phyloP scores from a whole-genome alignment of 139 green algal genomes.

The Closterium sp. region DNA sequence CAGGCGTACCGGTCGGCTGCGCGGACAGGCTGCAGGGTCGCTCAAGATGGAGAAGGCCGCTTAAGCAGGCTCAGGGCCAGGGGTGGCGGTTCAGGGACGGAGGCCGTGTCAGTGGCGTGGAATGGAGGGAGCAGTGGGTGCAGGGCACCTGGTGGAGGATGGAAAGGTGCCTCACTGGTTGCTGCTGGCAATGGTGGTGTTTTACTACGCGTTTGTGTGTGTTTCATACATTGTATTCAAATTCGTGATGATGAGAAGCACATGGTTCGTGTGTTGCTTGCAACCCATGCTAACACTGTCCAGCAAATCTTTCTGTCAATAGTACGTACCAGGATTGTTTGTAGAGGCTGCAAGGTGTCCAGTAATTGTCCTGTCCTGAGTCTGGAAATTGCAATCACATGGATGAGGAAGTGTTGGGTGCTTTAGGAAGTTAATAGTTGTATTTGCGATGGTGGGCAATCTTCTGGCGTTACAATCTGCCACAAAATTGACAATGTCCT shows the following conservation, averaged over 20 bases:
- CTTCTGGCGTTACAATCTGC: too few species aligned
- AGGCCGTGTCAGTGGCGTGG: background rate
- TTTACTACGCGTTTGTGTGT: background rate
- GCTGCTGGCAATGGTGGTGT: background rate
- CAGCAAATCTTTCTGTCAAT: background rate
- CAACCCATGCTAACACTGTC: background rate
- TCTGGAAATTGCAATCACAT: too few species aligned
- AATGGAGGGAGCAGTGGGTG: background rate
- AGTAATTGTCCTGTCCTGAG: too few species aligned
- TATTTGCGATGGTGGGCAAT: too few species aligned
- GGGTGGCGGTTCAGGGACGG: background rate
- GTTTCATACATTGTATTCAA: conserved; percentile 7
- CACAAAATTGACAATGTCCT: background rate
- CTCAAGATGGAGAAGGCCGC: conserved; percentile 44
- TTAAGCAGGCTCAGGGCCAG: background rate
- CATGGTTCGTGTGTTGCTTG: background rate
- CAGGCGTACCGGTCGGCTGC: conserved; percentile 69
- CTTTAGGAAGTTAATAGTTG: background rate
- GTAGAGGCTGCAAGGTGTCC: too few species aligned
- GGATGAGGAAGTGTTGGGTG: too few species aligned
- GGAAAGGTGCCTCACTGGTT: background rate
- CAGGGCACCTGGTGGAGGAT: background rate
- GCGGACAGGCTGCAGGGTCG: conserved; percentile 46
- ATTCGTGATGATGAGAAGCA: background rate
- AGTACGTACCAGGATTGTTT: too few species aligned